phyloP scores from a whole-genome alignment of 2,329 filamentous ascomycete genomes.

The Aspergillus latus region DNA sequence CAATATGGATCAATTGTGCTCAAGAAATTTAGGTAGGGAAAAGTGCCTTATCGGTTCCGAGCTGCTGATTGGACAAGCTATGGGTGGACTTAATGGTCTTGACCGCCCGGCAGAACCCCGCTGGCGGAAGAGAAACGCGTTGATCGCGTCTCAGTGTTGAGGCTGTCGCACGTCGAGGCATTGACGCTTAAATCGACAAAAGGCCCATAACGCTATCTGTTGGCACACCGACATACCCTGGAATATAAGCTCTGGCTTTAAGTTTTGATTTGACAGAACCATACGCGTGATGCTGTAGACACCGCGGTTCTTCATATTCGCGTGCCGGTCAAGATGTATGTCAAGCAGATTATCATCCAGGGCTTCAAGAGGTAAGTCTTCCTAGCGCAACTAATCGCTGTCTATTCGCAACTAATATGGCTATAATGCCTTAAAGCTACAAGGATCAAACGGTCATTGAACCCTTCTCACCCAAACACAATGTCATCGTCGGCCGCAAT shows the following conservation, averaged over 20 bases:
- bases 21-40: slow-evolving; percentile 19
- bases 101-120: slow-evolving; percentile 43
- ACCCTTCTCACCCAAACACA: slow-evolving; percentile 94
- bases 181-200: not conserved
- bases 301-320: slow-evolving; percentile 26
- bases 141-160: slow-evolving; percentile 14
- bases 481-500: slow-evolving; percentile 98
- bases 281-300: slow-evolving; percentile 33
- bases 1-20: slow-evolving; percentile 5
- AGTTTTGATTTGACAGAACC: slow-evolving; percentile 7
- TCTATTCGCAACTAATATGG: slow-evolving; percentile 72
- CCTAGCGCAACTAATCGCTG: not conserved
- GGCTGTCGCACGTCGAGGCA: slow-evolving; percentile 16
- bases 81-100: slow-evolving; percentile 20
- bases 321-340: slow-evolving; percentile 69
- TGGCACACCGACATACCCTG: not conserved
- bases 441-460: slow-evolving; percentile 99
- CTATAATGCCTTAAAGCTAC: slow-evolving; percentile 62
- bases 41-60: slow-evolving; percentile 11
- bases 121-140: slow-evolving; percentile 23
- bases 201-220: slow-evolving; percentile 3
- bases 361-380: slow-evolving; percentile 89
- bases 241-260: not conserved
- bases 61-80: slow-evolving; percentile 22
- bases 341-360: slow-evolving; percentile 99